phyloP scores from a whole-genome alignment of 495 filamentous ascomycete species.

The Penicillium tannophilum region DNA sequence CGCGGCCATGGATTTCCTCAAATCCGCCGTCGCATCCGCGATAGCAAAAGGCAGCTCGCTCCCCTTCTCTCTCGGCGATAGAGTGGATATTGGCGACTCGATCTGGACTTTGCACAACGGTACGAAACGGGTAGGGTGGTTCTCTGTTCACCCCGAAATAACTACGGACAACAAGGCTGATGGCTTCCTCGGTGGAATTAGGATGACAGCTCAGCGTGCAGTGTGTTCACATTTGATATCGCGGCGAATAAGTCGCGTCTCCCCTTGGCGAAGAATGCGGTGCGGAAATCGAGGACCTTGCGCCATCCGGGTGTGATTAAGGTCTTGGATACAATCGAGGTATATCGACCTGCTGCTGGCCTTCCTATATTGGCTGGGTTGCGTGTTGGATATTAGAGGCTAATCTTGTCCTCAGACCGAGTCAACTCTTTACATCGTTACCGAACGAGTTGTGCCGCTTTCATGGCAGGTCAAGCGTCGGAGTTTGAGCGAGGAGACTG shows the following conservation, averaged over 20 bases:
- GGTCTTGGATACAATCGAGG: slow-evolving; percentile 92
- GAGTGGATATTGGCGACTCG: slow-evolving; percentile 82
- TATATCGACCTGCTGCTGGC: slow-evolving; percentile 37
- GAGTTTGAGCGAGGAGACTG: slow-evolving; percentile 80
- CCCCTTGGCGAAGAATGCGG: slow-evolving; percentile 86
- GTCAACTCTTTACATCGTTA: slow-evolving; percentile 90
- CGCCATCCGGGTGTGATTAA: slow-evolving; percentile 93
- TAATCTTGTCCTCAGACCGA: slow-evolving; percentile 65
- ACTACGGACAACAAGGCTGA: slow-evolving; percentile 6
- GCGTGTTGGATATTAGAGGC: not conserved
- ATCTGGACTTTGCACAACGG: slow-evolving; percentile 94
- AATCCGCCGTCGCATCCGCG: slow-evolving; percentile 93
- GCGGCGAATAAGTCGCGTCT: slow-evolving; percentile 73
- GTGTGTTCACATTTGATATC: slow-evolving; percentile 94
- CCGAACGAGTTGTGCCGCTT: slow-evolving; percentile 82
- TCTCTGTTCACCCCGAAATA: slow-evolving; percentile 14
- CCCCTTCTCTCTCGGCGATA: slow-evolving; percentile 88
- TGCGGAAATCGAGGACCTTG: slow-evolving; percentile 87
- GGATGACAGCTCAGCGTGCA: slow-evolving; percentile 92
- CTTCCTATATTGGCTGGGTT: not conserved
- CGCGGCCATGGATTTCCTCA: slow-evolving; percentile 86
- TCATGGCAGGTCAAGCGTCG: slow-evolving; percentile 84
- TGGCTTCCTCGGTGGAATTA: slow-evolving; percentile 33
- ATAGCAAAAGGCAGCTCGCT: slow-evolving; percentile 93
- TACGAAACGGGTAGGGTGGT: slow-evolving; percentile 72